These are phyloP conservation scores for Fraxinus xanthoxyloides DNA, from an alignment of 305 asterid species.

Conservation along the genomic window DNA sequence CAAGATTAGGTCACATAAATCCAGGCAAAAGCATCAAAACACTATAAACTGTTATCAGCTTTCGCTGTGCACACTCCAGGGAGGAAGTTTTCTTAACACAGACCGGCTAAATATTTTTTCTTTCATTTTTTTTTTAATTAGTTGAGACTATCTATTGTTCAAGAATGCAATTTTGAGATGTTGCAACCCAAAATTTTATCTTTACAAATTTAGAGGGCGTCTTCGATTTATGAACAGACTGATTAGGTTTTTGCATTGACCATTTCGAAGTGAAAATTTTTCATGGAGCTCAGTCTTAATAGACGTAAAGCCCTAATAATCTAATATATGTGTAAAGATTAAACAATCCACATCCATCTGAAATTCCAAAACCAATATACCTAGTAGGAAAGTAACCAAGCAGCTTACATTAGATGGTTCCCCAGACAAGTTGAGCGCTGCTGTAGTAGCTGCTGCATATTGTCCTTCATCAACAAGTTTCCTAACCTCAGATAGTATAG, in stretches of 20 bases:
- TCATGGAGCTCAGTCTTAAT: neutral
- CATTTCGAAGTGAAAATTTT: neutral
- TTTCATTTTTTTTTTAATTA: neutral
- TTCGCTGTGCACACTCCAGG: neutral
- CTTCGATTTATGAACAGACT: neutral
- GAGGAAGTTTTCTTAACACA: neutral
- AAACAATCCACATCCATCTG: neutral
- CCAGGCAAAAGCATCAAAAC: neutral
- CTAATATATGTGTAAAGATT: neutral
- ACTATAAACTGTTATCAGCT: neutral
- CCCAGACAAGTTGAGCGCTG: constrained; percentile 52
- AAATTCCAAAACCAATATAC: neutral
- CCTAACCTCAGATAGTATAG: constrained; percentile 52
- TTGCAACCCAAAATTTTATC: neutral
- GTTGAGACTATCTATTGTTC: neutral
- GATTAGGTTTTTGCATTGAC: neutral
- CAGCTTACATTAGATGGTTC: constrained; percentile 48
- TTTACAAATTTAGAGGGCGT: neutral
- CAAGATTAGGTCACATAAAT: neutral
- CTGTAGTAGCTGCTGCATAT: constrained; percentile 61
- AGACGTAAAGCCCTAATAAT: neutral
- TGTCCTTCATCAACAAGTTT: constrained; percentile 56
- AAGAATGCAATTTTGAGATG: neutral
- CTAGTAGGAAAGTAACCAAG: constrained; percentile 18
- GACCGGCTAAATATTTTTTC: neutral